Percentiles rank a stretch among this genome's conserved stretches.
Evolutionary conservation across 176 grass and related monocot species (phyloP).

Genomic region (Zoysia pacifica): DNA sequence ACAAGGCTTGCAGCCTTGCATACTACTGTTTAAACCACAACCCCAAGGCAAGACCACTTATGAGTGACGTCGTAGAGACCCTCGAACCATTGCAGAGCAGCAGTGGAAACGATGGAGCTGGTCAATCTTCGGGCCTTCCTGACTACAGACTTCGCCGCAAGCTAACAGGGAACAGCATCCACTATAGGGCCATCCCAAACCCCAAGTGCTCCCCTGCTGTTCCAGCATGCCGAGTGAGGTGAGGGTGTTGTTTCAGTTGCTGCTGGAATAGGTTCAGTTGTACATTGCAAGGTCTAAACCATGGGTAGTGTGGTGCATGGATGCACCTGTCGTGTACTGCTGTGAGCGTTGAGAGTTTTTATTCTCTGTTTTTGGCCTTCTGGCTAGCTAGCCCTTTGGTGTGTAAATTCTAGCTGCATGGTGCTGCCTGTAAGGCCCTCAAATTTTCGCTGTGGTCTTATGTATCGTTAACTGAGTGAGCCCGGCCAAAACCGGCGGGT

Average conservation of each 20-base stretch:
- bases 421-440: conserved; percentile 63
- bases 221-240: conserved; percentile 82
- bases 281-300: conserved; percentile 50
- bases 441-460: conserved; percentile 60
- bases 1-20: conserved; percentile 93
- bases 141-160: conserved; percentile 52
- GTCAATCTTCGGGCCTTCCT: conserved; percentile 36
- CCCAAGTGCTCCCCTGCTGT: conserved; percentile 67
- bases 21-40: conserved; percentile 97
- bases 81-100: conserved; percentile 74
- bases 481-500: conserved; percentile 60
- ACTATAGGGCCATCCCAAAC: conserved; percentile 71
- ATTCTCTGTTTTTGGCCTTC: conserved; percentile 34
- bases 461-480: conserved; percentile 49
- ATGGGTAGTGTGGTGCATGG: conserved; percentile 30
- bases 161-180: conserved; percentile 49
- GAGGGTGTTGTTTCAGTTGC: conserved; percentile 47
- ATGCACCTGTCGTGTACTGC: neutral
- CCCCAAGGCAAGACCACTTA: conserved; percentile 90
- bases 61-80: conserved; percentile 91
- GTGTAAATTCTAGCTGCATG: conserved; percentile 79
- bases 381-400: conserved; percentile 32
- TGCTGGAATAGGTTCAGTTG: conserved; percentile 58
- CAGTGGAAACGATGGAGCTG: conserved; percentile 35
- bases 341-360: conserved; percentile 34